Percentiles rank a stretch among this genome's conserved stretches.
Conservation (phyloP, 2,329 filamentous ascomycete genomes). For the Neofusicoccum kwambonambiense region DNA sequence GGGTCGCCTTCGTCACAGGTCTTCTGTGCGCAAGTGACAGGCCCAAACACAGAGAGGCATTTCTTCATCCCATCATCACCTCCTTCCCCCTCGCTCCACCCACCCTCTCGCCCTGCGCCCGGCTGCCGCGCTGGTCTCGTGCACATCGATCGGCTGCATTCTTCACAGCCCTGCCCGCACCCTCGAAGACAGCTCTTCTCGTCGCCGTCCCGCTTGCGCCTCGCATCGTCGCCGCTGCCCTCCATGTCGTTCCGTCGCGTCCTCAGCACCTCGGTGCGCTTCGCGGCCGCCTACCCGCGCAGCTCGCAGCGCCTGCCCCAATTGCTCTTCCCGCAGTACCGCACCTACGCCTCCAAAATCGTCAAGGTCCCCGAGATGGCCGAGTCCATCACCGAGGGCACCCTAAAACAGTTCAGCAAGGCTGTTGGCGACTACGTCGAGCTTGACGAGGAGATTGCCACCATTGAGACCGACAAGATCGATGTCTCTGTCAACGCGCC, state of each 20-base stretch:
- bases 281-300: constrained; percentile 25
- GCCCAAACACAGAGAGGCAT: constrained; percentile 8
- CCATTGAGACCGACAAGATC: constrained; percentile 99
- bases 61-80: constrained; percentile 17
- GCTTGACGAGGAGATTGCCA: constrained; percentile 95
- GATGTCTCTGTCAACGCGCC: constrained; percentile 96
- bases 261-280: constrained; percentile 18
- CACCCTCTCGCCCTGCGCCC: background rate
- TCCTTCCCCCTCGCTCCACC: constrained; percentile 9
- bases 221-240: background rate
- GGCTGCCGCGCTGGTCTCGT: constrained; percentile 5
- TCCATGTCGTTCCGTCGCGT: constrained; percentile 17
- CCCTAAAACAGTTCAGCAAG: constrained; percentile 93
- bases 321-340: constrained; percentile 29
- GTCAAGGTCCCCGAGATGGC: constrained; percentile 98
- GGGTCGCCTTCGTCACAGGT: constrained; percentile 16
- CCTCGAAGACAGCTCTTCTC: background rate
- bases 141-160: background rate
- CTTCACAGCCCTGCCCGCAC: background rate
- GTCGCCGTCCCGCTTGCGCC: constrained; percentile 1
- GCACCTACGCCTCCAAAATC: constrained; percentile 64
- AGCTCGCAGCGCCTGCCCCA: constrained; percentile 30
- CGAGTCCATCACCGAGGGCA: constrained; percentile 97
- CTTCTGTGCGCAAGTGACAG: constrained; percentile 10
- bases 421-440: constrained; percentile 91